These are phyloP conservation scores for Coprinellus micaceus DNA, from an alignment of 768 basidiomycete species.

Conservation along the genomic window DNA sequence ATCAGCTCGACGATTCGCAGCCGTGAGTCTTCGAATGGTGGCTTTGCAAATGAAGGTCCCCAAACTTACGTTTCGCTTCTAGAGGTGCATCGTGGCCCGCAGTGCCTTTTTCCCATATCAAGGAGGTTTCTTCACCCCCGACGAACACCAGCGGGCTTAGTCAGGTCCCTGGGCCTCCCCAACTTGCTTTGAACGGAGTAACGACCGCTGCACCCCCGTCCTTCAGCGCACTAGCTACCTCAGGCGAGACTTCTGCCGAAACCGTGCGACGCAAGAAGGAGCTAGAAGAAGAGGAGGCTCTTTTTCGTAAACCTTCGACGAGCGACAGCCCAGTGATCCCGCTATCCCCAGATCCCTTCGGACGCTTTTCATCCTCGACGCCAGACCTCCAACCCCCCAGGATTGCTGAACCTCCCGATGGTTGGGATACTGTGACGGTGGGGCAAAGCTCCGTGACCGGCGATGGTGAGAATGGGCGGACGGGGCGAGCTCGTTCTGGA, in stretches of 20 bases:
- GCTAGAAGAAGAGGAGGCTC: constrained; percentile 46
- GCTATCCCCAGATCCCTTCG: constrained; percentile 81
- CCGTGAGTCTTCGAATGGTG: constrained; percentile 15
- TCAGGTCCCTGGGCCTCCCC: constrained; percentile 50
- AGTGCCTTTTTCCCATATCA: constrained; percentile 36
- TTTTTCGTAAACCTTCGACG: constrained; percentile 40
- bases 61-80: neutral
- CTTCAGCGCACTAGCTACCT: constrained; percentile 25
- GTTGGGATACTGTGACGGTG: constrained; percentile 41
- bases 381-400: constrained; percentile 18
- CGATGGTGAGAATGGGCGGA: constrained; percentile 8
- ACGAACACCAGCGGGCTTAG: constrained; percentile 17
- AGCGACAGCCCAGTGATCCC: constrained; percentile 66
- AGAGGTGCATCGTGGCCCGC: constrained; percentile 34
- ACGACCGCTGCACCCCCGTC: constrained; percentile 56
- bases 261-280: constrained; percentile 46
- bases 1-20: constrained; percentile 21
- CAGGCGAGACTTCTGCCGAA: constrained; percentile 36
- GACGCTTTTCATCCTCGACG: constrained; percentile 58
- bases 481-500: constrained; percentile 19
- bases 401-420: constrained; percentile 25
- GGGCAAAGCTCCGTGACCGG: constrained; percentile 13
- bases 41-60: neutral
- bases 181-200: constrained; percentile 64
- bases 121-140: constrained; percentile 20